Evolutionary conservation across 352 stramenopile species (phyloP).

Genomic region (Pythium sp.): DNA sequence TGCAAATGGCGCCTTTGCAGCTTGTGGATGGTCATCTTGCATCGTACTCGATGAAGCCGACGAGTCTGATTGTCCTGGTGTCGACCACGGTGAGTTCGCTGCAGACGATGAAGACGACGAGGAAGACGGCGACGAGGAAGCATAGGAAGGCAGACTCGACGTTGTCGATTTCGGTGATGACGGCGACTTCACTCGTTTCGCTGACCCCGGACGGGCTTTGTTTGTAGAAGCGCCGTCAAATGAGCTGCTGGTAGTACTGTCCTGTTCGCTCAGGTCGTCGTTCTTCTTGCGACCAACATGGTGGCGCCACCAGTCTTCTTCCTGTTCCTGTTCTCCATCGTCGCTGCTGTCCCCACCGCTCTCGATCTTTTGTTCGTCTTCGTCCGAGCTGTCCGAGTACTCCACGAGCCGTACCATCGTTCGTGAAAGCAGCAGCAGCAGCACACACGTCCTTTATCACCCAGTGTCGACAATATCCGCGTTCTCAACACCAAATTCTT

Average conservation of each 20-base stretch:
- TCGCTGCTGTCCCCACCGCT: not conserved
- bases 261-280: not conserved
- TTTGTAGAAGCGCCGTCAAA: not conserved
- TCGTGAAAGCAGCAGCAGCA: not conserved
- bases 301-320: conserved; percentile 1
- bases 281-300: conserved; percentile 7
- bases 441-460: not conserved
- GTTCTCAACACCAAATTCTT: not conserved
- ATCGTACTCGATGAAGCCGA: not conserved
- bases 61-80: not conserved
- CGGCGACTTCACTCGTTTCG: conserved; percentile 9
- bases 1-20: not conserved
- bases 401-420: conserved; percentile 20
- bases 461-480: not conserved
- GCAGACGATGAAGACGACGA: conserved; percentile 1
- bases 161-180: not conserved
- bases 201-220: conserved; percentile 1
- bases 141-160: conserved; percentile 7
- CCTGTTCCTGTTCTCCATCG: not conserved
- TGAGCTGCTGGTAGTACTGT: conserved; percentile 8
- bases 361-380: conserved; percentile 6
- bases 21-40: not conserved
- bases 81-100: conserved; percentile 3
- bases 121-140: not conserved
- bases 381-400: conserved; percentile 19